A percentile compares a stretch with the other conserved stretches of the same genome.
phyloP scores from a whole-genome alignment of 225 moss, liverwort and hornwort genomes.

The Sphagnum contortum region DNA sequence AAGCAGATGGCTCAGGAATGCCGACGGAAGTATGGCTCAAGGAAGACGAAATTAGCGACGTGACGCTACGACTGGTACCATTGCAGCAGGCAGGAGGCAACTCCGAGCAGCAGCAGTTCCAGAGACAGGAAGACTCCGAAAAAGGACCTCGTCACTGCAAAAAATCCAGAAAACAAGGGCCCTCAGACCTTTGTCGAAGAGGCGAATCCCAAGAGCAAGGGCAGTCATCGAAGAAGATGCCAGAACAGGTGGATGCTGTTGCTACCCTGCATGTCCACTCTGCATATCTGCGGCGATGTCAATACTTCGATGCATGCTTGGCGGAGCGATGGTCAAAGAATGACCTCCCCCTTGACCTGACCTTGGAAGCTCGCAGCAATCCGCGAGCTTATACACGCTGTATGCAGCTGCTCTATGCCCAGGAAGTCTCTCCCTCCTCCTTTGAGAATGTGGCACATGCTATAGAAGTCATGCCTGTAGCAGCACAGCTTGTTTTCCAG shows the following conservation, averaged over 20 bases:
- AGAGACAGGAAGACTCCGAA: conserved; percentile 26
- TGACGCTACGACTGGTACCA: conserved; percentile 24
- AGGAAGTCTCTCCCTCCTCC: conserved; percentile 32
- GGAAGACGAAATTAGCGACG: too few species aligned
- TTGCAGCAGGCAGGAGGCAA: conserved; percentile 6
- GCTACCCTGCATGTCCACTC: conserved; percentile 42
- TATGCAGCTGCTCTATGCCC: conserved; percentile 35
- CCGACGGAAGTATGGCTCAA: neutral
- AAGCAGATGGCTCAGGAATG: conserved; percentile 34
- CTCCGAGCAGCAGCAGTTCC: conserved; percentile 11
- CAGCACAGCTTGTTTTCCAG: conserved; percentile 38
- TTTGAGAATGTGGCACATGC: conserved; percentile 42
- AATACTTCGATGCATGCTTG: conserved; percentile 37
- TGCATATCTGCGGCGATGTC: conserved; percentile 37
- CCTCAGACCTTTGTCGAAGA: conserved; percentile 3
- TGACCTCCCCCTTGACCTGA: conserved; percentile 37
- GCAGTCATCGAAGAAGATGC: conserved; percentile 31
- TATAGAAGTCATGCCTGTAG: conserved; percentile 43
- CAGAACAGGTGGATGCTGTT: conserved; percentile 26
- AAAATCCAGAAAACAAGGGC: conserved; percentile 31
- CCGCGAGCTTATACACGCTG: conserved; percentile 34
- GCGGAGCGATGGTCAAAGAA: conserved; percentile 41
- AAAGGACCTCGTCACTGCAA: conserved; percentile 18
- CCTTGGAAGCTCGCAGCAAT: conserved; percentile 36
- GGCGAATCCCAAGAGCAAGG: conserved; percentile 39